These are phyloP conservation scores for Solanum sejunctum DNA, from an alignment of 257 asterid genomes.

Conservation along the genomic window DNA sequence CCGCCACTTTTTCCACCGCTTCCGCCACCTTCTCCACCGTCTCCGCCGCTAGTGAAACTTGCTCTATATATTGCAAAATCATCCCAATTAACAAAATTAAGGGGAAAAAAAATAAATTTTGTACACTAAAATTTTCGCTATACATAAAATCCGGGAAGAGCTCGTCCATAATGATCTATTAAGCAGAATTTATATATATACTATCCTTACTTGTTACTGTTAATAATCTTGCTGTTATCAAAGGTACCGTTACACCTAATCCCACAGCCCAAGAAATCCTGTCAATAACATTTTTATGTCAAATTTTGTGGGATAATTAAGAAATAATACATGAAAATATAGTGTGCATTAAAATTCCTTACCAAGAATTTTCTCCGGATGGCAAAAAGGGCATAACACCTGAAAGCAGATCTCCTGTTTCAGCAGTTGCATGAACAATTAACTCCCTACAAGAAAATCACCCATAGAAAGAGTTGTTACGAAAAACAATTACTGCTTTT, in stretches of 20 bases:
- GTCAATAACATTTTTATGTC: not conserved
- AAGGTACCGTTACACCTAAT: constrained; percentile 18
- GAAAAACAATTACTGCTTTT: not conserved
- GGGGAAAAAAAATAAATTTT: no score
- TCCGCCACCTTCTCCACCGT: constrained; percentile 44
- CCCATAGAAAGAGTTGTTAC: not conserved
- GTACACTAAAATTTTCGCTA: no score
- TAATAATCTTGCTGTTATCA: constrained; percentile 22
- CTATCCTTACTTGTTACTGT: constrained; percentile 21
- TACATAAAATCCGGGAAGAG: accelerated
- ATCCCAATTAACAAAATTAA: not conserved
- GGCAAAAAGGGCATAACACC: not conserved
- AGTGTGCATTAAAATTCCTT: not conserved
- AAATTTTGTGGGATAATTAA: not conserved
- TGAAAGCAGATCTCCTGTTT: not conserved
- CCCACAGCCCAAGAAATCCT: constrained; percentile 26
- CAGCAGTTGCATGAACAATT: not conserved
- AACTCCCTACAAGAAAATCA: not conserved
- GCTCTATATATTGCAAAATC: constrained; percentile 13
- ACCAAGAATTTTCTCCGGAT: not conserved
- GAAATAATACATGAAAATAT: not conserved
- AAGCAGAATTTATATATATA: not conserved
- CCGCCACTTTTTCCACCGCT: constrained; percentile 47
- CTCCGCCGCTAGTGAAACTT: constrained; percentile 44
- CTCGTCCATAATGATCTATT: no score